Evolutionary conservation across 805 yeast species (phyloP).

Genomic region (Pichia deserticola): DNA sequence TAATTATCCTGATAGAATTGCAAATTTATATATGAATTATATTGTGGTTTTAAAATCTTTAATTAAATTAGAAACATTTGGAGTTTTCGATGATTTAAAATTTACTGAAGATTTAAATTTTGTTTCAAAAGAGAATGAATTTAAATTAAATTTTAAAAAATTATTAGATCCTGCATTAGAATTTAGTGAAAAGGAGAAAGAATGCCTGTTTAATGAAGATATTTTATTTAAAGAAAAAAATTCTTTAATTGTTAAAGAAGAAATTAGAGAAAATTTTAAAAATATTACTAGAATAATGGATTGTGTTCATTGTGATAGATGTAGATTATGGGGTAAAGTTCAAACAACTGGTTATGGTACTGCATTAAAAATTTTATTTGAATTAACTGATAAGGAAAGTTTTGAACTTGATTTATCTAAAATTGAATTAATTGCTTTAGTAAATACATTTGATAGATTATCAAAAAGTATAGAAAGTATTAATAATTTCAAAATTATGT

Average conservation of each 20-base stretch:
- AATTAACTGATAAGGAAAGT: conserved; percentile 46
- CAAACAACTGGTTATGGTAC: conserved; percentile 98
- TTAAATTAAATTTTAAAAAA: conserved; percentile 27
- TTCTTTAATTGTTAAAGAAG: conserved; percentile 61
- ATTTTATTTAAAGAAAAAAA: conserved; percentile 39
- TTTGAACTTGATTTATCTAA: conserved; percentile 41
- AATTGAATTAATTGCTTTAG: conserved; percentile 80
- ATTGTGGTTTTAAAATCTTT: conserved; percentile 80
- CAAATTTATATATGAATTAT: conserved; percentile 87
- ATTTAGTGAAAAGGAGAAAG: conserved; percentile 17
- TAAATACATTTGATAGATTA: conserved; percentile 88
- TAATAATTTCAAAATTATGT: conserved; percentile 57
- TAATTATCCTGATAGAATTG: conserved; percentile 75
- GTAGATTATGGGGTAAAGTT: conserved; percentile 96
- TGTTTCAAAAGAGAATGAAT: conserved; percentile 20
- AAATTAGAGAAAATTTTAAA: conserved; percentile 76
- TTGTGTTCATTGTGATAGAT: conserved; percentile 97
- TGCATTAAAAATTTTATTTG: conserved; percentile 84
- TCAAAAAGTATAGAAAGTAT: conserved; percentile 78
- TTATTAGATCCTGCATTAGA: conserved; percentile 23
- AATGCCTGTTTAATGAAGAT: conserved; percentile 37
- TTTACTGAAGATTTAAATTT: conserved; percentile 26
- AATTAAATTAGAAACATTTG: conserved; percentile 40
- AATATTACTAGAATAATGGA: conserved; percentile 93
- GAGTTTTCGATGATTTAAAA: conserved; percentile 22